Evolutionary conservation across 1,284 basidiomycete genomes (phyloP).

Genomic region (Sporisorium exsertum): DNA sequence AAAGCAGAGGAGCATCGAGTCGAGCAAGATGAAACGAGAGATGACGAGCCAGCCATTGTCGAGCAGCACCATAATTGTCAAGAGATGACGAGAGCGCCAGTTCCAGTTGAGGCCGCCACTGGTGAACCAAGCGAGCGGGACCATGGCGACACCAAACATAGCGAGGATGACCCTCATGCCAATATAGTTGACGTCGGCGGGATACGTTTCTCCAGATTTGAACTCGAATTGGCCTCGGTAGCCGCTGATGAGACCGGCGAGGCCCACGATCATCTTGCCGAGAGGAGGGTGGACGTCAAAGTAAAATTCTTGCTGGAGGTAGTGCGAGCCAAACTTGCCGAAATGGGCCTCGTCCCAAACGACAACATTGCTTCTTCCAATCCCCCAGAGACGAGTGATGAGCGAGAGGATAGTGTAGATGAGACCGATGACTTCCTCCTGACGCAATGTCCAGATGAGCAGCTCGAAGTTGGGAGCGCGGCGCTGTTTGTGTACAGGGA

Average conservation of each 20-base stretch:
- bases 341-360: slow-evolving; percentile 87
- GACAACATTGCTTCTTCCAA: slow-evolving; percentile 86
- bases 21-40: slow-evolving; percentile 94
- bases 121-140: slow-evolving; percentile 95
- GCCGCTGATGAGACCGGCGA: slow-evolving; percentile 88
- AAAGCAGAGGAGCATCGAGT: slow-evolving; percentile 98
- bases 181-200: slow-evolving; percentile 86
- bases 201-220: slow-evolving; percentile 89
- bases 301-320: slow-evolving; percentile 79
- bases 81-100: slow-evolving; percentile 86
- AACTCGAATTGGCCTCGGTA: slow-evolving; percentile 94
- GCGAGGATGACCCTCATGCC: slow-evolving; percentile 96
- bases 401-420: slow-evolving; percentile 92
- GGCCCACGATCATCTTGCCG: slow-evolving; percentile 97
- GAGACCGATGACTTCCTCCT: slow-evolving; percentile 69
- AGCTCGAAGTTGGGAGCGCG: slow-evolving; percentile 39
- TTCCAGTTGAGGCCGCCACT: slow-evolving; percentile 95
- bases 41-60: slow-evolving; percentile 97
- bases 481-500: slow-evolving; percentile 61
- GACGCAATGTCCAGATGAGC: slow-evolving; percentile 29
- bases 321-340: slow-evolving; percentile 78
- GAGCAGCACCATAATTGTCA: slow-evolving; percentile 88
- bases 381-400: slow-evolving; percentile 93
- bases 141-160: slow-evolving; percentile 91
- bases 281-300: slow-evolving; percentile 83